Conservation (phyloP, 1,139 yeast species). For the Zygoascus hellenicus region DNA sequence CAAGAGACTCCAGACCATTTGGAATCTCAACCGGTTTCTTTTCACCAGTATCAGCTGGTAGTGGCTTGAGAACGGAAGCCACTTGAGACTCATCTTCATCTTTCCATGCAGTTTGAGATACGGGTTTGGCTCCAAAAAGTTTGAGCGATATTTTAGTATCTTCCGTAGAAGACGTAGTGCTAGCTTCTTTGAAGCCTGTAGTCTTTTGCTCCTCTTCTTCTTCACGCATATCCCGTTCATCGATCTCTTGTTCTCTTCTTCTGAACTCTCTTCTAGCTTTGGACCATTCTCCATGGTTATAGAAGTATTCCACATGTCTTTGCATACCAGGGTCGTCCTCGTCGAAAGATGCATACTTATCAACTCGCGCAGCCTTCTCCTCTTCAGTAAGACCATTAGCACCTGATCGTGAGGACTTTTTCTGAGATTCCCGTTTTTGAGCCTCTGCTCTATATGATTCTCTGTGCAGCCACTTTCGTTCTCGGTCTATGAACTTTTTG, state of each 20-base stretch:
- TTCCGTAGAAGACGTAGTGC: slow-evolving; percentile 7
- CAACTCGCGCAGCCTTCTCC: slow-evolving; percentile 20
- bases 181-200: slow-evolving; percentile 4
- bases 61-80: slow-evolving; percentile 12
- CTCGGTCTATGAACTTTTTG: slow-evolving; percentile 20
- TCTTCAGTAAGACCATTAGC: slow-evolving; percentile 17
- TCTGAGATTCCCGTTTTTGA: slow-evolving; percentile 20
- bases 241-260: slow-evolving; percentile 28
- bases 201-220: slow-evolving; percentile 22
- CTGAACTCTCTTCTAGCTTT: slow-evolving; percentile 27
- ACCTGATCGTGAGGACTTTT: slow-evolving; percentile 1
- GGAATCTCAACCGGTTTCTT: slow-evolving; percentile 18
- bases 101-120: slow-evolving; percentile 9
- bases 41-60: slow-evolving; percentile 4
- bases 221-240: slow-evolving; percentile 25
- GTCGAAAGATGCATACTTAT: slow-evolving; percentile 22
- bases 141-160: slow-evolving; percentile 8
- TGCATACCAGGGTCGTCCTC: slow-evolving; percentile 22
- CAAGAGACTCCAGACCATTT: slow-evolving; percentile 20
- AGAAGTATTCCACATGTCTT: slow-evolving; percentile 27
- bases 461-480: slow-evolving; percentile 25
- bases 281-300: slow-evolving; percentile 33
- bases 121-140: slow-evolving; percentile 2
- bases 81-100: slow-evolving; percentile 20
- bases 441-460: slow-evolving; percentile 25